Conservation (phyloP, 2,329 filamentous ascomycete species). For the Aspergillus viridinutans region DNA sequence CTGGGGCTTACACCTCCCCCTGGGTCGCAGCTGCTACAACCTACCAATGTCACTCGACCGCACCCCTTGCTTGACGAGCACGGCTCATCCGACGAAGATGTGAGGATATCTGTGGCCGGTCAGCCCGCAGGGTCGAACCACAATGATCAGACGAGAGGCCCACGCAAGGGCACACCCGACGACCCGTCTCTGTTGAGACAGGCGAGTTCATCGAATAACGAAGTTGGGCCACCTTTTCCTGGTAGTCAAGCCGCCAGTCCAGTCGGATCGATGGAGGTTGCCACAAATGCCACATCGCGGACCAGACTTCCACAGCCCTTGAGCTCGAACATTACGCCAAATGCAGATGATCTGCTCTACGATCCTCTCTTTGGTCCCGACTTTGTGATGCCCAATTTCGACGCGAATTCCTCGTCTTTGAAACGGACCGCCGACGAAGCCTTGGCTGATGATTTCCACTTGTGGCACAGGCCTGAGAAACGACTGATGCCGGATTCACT, state of each 20-base stretch:
- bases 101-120: neutral
- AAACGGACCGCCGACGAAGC: slow-evolving; percentile 23
- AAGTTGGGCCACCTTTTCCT: neutral
- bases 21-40: slow-evolving; percentile 29
- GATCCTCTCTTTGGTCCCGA: slow-evolving; percentile 18
- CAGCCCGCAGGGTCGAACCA: neutral
- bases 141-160: neutral
- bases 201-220: neutral
- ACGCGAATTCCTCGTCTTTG: slow-evolving; percentile 11
- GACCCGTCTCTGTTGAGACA: neutral
- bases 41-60: slow-evolving; percentile 6
- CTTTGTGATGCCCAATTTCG: slow-evolving; percentile 15
- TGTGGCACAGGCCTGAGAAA: slow-evolving; percentile 16
- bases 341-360: slow-evolving; percentile 9
- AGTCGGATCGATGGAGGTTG: neutral
- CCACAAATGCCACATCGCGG: neutral
- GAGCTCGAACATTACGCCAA: neutral
- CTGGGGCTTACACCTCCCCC: slow-evolving; percentile 44
- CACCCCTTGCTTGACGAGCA: slow-evolving; percentile 9
- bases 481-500: slow-evolving; percentile 10
- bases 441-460: slow-evolving; percentile 13
- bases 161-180: neutral
- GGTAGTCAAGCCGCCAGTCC: neutral
- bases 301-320: neutral
- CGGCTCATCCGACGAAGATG: neutral